Conservation (phyloP, 2,329 filamentous ascomycete species). For the Claviceps sp. region DNA sequence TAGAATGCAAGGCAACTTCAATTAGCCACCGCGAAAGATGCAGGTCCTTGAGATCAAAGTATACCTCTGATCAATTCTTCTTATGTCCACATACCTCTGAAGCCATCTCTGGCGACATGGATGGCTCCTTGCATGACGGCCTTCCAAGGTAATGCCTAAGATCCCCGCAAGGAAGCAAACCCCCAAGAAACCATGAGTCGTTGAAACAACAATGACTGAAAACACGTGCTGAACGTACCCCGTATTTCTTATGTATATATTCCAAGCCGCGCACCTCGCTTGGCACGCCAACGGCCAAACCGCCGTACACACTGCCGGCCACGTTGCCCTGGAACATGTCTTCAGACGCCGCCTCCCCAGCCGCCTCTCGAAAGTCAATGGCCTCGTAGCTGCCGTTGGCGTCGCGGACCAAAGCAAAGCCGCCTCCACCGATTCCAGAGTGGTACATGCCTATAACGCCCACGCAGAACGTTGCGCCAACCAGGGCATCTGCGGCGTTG, state of each 20-base stretch:
- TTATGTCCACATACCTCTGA: constrained; percentile 28
- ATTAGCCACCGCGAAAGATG: not conserved
- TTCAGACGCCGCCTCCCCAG: constrained; percentile 65
- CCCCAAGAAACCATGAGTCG: not conserved
- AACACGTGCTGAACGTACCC: constrained; percentile 24
- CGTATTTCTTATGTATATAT: constrained; percentile 61
- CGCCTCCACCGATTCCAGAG: constrained; percentile 75
- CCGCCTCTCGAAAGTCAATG: constrained; percentile 82
- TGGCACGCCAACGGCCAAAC: constrained; percentile 58
- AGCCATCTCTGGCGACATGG: constrained; percentile 59
- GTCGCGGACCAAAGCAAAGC: constrained; percentile 72
- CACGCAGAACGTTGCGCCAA: constrained; percentile 62
- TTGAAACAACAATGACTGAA: too few relatives aligned
- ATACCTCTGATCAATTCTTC: not conserved
- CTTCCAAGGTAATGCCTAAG: constrained; percentile 49
- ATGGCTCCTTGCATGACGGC: constrained; percentile 62
- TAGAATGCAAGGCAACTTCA: constrained; percentile 6
- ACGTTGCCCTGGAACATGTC: constrained; percentile 74
- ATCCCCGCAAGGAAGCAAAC: not conserved
- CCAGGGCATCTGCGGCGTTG: constrained; percentile 64
- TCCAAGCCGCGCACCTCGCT: constrained; percentile 69
- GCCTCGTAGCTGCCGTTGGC: constrained; percentile 66
- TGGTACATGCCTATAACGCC: constrained; percentile 69
- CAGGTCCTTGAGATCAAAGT: too few relatives aligned
- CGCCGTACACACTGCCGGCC: constrained; percentile 53